Base-by-base conservation (phyloP, 371 early-diverging fungal genomes). In the Coemansia sp. region DNA sequence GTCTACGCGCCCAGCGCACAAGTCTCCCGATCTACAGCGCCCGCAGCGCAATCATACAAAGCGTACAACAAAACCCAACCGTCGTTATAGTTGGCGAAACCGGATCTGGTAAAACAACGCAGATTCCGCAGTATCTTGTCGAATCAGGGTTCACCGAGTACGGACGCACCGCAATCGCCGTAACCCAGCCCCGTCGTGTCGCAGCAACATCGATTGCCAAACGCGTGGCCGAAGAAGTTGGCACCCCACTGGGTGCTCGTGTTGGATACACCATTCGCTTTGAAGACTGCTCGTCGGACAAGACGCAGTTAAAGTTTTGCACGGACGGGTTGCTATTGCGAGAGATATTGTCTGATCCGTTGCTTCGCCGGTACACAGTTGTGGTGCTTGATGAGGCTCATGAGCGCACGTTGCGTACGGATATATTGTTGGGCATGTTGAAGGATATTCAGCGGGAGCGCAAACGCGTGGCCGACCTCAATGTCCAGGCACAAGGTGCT, bases 91-190 rank as follows among this genome's bases (percentile, higher is more conserved):
- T 96, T 16, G 97, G 96, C 18, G 98, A 98, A 68, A 99, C 99
- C 5, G 99, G 99, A 6, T 94, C 95, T 10, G 99, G 99, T 31
- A 99, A 99, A 78, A 98, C 99, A 0, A 99, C 99, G 0, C 99
- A 99, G 81, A 95, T 99, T 88, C 95, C 99, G 8, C 99, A 99
- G 80, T 99, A 95, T 70, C 82, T 99, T 37, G 87, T 90, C 5
- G 97, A 98, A 79, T 91, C 91, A 68, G 95, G 95, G 0, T 93
- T 92, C 70, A 82, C 78, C 74, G 21, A 68, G 80, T 24, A 59
- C 18, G 90, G 90, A 3, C 53, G 60, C 16, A 67, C 67, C 5
- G 87, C 87, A 22, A 88, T 99, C 57, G 95, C 94, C 0, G 83
- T 96, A 45, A 98, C 99, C 0, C 99, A 99, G 74, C 99, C 99